Evolutionary conservation across 108 stramenopile genomes (phyloP), one percentile per base, ranked within the genome.

Genomic region (Pseudonitzschia pungens): DNA sequence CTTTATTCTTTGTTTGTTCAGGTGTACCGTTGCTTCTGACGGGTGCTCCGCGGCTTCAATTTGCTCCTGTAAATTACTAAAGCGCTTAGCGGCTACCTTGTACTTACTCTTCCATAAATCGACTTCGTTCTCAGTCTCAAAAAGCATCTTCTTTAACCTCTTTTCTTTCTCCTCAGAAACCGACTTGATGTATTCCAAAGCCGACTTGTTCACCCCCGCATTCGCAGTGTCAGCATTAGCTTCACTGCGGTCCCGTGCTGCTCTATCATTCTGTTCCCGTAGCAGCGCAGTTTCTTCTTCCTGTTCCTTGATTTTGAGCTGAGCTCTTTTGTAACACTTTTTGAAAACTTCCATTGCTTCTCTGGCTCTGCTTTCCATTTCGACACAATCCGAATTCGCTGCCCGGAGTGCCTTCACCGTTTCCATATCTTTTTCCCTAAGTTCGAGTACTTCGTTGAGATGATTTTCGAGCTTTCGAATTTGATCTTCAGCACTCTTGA

Each of bases 321-420:
- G 68, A 50, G 29, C 32, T 24, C 75, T 54, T 20, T 67, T 69
- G 29, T 68, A 76, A n/a, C 68, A 67, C 68, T 76, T 76, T 21
- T 76, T 76, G 58, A 76, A 68, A 15, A 76, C 29, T 32, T 76
- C 68, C 44, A 76, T 41, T 16, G 68, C 60, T 36, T 76, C 75
- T 32, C 68, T 58, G 48, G 68, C 42, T 41, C 68, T 76, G n/a
- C 45, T 48, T 69, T 76, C 68, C 26, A 69, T 68, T 63, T 76
- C 75, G 54, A 76, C 43, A n/a, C 44, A 69, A 32, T 56, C 44
- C 24, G 68, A 50, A 44, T 69, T 76, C 7, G 64, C 74, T 51
- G 57, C 68, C 51, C 68, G 44, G 14, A 69, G 45, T 63, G 14
- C 6, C 60, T 76, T 69, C 29, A 69, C 12, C 0, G 10, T 20